A percentile compares a stretch with the other conserved stretches of the same genome.
phyloP scores from a whole-genome alignment of 2,329 filamentous ascomycete species.

The Apiospora saccharicola region DNA sequence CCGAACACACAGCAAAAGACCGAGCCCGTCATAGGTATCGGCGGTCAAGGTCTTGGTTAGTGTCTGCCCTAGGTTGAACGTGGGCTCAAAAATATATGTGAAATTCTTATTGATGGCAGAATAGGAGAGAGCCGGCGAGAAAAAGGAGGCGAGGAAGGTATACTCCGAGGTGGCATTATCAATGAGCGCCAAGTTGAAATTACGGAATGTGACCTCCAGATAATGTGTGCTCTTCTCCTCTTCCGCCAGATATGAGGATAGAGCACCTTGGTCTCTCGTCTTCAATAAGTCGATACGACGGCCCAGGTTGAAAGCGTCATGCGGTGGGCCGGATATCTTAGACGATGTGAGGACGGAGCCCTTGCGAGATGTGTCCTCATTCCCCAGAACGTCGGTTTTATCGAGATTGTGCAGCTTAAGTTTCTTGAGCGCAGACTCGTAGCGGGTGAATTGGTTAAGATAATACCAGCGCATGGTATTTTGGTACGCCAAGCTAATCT shows the following conservation, averaged over 20 bases:
- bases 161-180: constrained; percentile 97
- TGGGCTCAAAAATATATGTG: constrained; percentile 86
- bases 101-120: constrained; percentile 84
- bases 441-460: constrained; percentile 86
- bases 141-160: constrained; percentile 90
- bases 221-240: constrained; percentile 88
- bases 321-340: constrained; percentile 63
- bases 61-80: constrained; percentile 81
- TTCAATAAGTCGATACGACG: constrained; percentile 84
- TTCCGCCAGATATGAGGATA: constrained; percentile 89
- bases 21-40: constrained; percentile 82
- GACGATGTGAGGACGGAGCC: constrained; percentile 62
- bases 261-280: constrained; percentile 74
- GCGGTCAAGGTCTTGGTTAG: constrained; percentile 80
- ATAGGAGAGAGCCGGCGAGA: constrained; percentile 78
- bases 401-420: constrained; percentile 85
- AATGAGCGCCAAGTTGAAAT: constrained; percentile 92
- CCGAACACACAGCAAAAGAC: constrained; percentile 88
- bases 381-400: constrained; percentile 81
- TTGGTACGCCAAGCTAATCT: constrained; percentile 92
- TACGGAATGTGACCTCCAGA: constrained; percentile 87
- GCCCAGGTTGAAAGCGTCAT: constrained; percentile 90
- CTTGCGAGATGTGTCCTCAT: constrained; percentile 76
- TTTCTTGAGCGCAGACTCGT: constrained; percentile 83
- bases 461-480: constrained; percentile 99